These are phyloP conservation scores for Phellinidium pouzarii DNA, from an alignment of 1,284 basidiomycete genomes.

Conservation along the genomic window DNA sequence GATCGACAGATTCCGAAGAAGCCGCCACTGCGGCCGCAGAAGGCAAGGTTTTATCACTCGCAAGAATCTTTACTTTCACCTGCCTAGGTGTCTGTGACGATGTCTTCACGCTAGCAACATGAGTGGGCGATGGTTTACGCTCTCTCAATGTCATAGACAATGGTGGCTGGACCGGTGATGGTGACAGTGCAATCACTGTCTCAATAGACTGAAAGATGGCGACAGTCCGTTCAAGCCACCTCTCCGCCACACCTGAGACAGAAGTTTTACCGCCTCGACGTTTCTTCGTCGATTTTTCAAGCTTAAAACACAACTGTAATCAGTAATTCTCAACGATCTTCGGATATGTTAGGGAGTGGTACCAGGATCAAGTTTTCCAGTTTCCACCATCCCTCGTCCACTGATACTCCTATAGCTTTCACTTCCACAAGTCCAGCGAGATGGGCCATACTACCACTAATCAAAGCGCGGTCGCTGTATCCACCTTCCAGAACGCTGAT, in stretches of 20 bases:
- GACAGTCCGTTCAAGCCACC: conserved; percentile 52
- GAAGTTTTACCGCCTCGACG: conserved; percentile 41
- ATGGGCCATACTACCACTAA: conserved; percentile 77
- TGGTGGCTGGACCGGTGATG: conserved; percentile 29
- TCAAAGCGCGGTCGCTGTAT: conserved; percentile 86
- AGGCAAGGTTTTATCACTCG: background rate
- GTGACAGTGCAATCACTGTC: conserved; percentile 23
- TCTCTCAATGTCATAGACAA: conserved; percentile 53
- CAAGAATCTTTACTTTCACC: background rate
- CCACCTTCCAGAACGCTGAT: conserved; percentile 93
- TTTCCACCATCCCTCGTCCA: conserved; percentile 64
- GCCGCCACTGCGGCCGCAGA: background rate
- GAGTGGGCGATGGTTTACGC: conserved; percentile 34
- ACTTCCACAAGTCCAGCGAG: conserved; percentile 56
- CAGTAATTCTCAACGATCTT: background rate
- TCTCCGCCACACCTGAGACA: conserved; percentile 30
- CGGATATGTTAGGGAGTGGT: conserved; percentile 16
- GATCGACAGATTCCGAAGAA: conserved; percentile 3
- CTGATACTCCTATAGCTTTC: conserved; percentile 21
- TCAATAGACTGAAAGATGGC: conserved; percentile 40
- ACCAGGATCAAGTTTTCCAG: conserved; percentile 60
- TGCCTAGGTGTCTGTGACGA: conserved; percentile 18
- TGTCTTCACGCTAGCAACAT: conserved; percentile 17
- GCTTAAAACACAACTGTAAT: conserved; percentile 33
- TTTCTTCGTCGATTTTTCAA: conserved; percentile 68